phyloP scores from a whole-genome alignment of 208 protist species.

The Leishmania martiniquensis region DNA sequence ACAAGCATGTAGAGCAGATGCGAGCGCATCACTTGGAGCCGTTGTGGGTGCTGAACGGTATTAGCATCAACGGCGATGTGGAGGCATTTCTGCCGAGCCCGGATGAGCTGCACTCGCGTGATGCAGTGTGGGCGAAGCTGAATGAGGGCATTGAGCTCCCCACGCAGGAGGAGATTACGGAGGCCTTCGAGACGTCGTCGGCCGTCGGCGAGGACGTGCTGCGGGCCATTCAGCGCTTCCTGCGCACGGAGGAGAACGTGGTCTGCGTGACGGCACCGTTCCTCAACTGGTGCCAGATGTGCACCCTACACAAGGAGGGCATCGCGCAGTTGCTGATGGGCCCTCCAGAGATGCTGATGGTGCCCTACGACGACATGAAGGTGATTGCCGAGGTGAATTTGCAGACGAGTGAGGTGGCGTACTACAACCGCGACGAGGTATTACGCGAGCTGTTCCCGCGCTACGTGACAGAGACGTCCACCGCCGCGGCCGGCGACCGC shows the following conservation, averaged over 20 bases:
- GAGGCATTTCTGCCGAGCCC: conserved; percentile 72
- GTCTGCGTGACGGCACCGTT: conserved; percentile 80
- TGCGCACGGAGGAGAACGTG: conserved; percentile 69
- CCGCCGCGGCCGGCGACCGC: conserved; percentile 63
- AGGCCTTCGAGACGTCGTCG: conserved; percentile 71
- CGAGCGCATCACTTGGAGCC: conserved; percentile 70
- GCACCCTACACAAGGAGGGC: conserved; percentile 75
- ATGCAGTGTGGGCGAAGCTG: conserved; percentile 71
- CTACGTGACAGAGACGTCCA: conserved; percentile 50
- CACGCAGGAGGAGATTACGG: conserved; percentile 41
- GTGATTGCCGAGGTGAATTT: conserved; percentile 79
- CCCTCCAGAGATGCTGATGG: conserved; percentile 80
- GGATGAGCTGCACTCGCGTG: conserved; percentile 55
- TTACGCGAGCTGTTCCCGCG: conserved; percentile 68
- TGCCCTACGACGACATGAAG: conserved; percentile 76
- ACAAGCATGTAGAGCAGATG: conserved; percentile 69
- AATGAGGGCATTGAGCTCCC: conserved; percentile 54
- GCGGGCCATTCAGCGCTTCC: conserved; percentile 77
- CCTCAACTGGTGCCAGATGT: conserved; percentile 90
- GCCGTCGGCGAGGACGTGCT: conserved; percentile 78
- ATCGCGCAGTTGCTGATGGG: conserved; percentile 75
- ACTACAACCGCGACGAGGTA: conserved; percentile 74
- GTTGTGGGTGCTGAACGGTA: conserved; percentile 85
- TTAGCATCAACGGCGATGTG: conserved; percentile 82
- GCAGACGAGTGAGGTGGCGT: conserved; percentile 49